These are phyloP conservation scores for Penicillium crystallinum DNA, from an alignment of 495 filamentous ascomycete genomes.

Conservation along the genomic window DNA sequence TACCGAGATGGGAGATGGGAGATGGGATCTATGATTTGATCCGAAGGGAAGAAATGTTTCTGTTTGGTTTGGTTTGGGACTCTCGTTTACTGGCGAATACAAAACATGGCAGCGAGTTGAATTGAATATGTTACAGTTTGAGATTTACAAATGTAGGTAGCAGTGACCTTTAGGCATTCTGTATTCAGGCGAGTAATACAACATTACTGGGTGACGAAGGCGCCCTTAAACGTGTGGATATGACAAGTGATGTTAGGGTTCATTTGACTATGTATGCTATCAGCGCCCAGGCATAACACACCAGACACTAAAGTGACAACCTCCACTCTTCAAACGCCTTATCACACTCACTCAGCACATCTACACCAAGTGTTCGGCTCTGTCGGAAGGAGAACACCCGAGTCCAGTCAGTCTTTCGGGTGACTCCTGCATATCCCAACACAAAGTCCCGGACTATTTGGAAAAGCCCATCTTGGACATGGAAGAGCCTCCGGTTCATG, in stretches of 20 bases:
- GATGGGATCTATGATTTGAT: not conserved
- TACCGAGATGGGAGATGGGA: too few species aligned
- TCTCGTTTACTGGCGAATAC: not conserved
- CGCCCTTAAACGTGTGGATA: too few species aligned
- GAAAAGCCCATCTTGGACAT: conserved; percentile 46
- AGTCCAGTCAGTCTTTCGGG: conserved; percentile 18
- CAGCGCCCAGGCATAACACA: too few species aligned
- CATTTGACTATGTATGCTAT: too few species aligned
- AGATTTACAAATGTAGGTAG: too few species aligned
- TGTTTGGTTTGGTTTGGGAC: too few species aligned
- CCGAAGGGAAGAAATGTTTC: not conserved
- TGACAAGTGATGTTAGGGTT: too few species aligned
- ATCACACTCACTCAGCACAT: conserved; percentile 13
- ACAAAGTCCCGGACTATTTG: conserved; percentile 39
- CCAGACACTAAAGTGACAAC: not conserved
- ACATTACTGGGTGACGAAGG: too few species aligned
- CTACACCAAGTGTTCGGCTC: conserved; percentile 9
- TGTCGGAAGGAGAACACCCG: conserved; percentile 11
- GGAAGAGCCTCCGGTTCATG: conserved; percentile 46
- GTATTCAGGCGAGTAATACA: too few species aligned
- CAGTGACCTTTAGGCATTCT: too few species aligned
- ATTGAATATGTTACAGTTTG: too few species aligned
- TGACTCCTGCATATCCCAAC: conserved; percentile 12
- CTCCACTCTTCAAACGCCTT: conserved; percentile 6
- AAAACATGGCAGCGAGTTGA: not conserved